phyloP scores from a whole-genome alignment of 2,329 filamentous ascomycete species.

The Trichoderma guizhouense region DNA sequence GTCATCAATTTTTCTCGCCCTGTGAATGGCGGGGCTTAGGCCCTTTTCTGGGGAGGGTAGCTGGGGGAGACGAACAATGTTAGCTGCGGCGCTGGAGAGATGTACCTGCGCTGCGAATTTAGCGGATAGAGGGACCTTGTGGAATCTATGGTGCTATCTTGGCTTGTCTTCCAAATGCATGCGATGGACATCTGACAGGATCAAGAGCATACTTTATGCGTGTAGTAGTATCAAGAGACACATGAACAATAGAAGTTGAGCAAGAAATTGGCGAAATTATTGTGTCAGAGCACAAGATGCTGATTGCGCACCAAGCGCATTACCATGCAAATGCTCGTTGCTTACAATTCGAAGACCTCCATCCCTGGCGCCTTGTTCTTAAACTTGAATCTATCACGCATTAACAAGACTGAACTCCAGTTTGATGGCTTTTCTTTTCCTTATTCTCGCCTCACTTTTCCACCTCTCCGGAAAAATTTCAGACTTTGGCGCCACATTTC shows the following conservation, averaged over 20 bases:
- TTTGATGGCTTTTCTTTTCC: background rate
- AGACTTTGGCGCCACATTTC: background rate
- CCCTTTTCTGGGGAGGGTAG: background rate
- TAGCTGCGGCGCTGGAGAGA: background rate
- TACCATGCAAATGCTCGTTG: background rate
- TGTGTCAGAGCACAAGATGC: background rate
- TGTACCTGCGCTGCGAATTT: background rate
- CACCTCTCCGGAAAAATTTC: background rate
- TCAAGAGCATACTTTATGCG: background rate
- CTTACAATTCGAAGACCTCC: background rate
- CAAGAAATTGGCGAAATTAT: background rate
- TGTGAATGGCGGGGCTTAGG: conserved; percentile 37
- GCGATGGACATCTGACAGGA: background rate
- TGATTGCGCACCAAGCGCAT: background rate
- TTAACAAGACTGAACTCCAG: background rate
- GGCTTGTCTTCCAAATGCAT: background rate
- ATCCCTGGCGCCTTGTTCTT: background rate
- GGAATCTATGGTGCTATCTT: background rate
- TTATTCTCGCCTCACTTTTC: background rate
- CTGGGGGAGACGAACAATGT: background rate
- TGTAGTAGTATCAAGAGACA: background rate
- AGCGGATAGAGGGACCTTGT: background rate
- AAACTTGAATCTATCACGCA: background rate
- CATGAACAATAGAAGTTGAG: background rate
- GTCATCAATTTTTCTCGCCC: conserved; percentile 40